Evolutionary conservation across 306 rosid genomes (phyloP).

Genomic region (Comarum palustre): DNA sequence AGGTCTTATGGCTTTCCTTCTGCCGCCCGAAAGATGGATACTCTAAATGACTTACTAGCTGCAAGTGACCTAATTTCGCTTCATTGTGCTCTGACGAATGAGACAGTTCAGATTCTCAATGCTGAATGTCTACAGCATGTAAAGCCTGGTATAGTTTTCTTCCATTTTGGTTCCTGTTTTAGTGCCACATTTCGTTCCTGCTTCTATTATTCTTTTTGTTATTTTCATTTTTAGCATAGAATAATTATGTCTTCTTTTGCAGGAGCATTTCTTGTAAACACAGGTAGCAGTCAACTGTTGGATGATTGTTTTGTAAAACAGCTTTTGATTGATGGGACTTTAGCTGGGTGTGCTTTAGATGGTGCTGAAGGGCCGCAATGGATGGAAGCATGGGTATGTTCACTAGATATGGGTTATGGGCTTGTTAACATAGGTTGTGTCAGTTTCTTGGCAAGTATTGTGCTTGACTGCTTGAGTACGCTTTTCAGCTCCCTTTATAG

Average conservation of each 20-base stretch:
- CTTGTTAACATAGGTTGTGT: slow-evolving; percentile 11
- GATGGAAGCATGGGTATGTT: slow-evolving; percentile 99
- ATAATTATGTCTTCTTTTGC: slow-evolving; percentile 15
- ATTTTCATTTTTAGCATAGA: slow-evolving; percentile 18
- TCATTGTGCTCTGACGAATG: slow-evolving; percentile 87
- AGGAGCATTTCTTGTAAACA: slow-evolving; percentile 96
- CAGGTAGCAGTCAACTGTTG: slow-evolving; percentile 90
- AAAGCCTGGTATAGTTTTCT: slow-evolving; percentile 66
- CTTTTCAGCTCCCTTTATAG: slow-evolving; percentile 8
- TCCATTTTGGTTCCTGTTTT: slow-evolving; percentile 12
- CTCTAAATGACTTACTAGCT: slow-evolving; percentile 94
- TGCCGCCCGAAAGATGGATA: slow-evolving; percentile 96
- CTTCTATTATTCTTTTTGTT: not conserved
- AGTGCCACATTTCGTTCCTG: not conserved
- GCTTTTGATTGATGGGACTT: slow-evolving; percentile 91
- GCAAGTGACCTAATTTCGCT: slow-evolving; percentile 95
- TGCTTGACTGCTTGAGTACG: slow-evolving; percentile 17
- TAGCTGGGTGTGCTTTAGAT: slow-evolving; percentile 98
- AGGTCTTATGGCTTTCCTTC: slow-evolving; percentile 57
- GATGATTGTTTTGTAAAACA: slow-evolving; percentile 99
- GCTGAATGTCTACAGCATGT: slow-evolving; percentile 90
- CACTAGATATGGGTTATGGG: slow-evolving; percentile 20
- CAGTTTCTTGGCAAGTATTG: slow-evolving; percentile 11
- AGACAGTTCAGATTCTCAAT: slow-evolving; percentile 82
- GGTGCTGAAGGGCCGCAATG: slow-evolving; percentile 99